phyloP scores from a whole-genome alignment of 1,284 basidiomycete species.

The Ceratobasidium sp. region DNA sequence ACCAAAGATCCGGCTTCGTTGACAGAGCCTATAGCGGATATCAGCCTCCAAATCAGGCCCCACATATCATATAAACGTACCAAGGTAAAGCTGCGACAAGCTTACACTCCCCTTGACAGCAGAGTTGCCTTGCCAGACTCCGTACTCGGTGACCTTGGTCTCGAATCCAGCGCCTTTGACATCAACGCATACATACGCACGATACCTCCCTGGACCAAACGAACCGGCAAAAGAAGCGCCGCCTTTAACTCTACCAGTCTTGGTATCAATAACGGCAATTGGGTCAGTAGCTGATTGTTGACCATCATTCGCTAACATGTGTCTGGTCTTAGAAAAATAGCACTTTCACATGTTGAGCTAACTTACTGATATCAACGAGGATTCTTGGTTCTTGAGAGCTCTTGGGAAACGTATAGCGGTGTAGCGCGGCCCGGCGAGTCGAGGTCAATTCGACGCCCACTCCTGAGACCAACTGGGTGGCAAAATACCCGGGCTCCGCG shows the following conservation, averaged over 20 bases:
- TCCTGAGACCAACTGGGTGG: constrained; percentile 49
- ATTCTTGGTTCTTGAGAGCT: constrained; percentile 49
- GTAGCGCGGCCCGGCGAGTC: constrained; percentile 50
- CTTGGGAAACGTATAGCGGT: constrained; percentile 52
- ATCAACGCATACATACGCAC: constrained; percentile 71
- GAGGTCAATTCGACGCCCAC: constrained; percentile 50
- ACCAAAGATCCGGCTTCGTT: constrained; percentile 67
- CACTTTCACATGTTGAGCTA: neutral
- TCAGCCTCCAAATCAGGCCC: constrained; percentile 50
- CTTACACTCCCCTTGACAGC: constrained; percentile 65
- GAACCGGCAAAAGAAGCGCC: constrained; percentile 63
- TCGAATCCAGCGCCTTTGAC: constrained; percentile 69
- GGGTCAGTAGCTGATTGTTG: constrained; percentile 66
- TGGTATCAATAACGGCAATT: constrained; percentile 62
- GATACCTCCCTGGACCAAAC: constrained; percentile 69
- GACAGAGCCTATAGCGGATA: constrained; percentile 54
- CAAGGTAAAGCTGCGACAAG: constrained; percentile 40
- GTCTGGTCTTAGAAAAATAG: too few relatives aligned
- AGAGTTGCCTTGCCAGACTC: constrained; percentile 67
- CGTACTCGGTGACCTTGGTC: constrained; percentile 65
- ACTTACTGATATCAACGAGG: constrained; percentile 50
- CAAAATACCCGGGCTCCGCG: constrained; percentile 51
- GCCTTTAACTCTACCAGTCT: constrained; percentile 63
- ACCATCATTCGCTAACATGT: constrained; percentile 67
- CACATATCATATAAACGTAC: neutral